Evolutionary conservation across 2,329 filamentous ascomycete species (phyloP), one percentile per base, ranked within the genome.

Genomic region (Nigrospora oryzae): DNA sequence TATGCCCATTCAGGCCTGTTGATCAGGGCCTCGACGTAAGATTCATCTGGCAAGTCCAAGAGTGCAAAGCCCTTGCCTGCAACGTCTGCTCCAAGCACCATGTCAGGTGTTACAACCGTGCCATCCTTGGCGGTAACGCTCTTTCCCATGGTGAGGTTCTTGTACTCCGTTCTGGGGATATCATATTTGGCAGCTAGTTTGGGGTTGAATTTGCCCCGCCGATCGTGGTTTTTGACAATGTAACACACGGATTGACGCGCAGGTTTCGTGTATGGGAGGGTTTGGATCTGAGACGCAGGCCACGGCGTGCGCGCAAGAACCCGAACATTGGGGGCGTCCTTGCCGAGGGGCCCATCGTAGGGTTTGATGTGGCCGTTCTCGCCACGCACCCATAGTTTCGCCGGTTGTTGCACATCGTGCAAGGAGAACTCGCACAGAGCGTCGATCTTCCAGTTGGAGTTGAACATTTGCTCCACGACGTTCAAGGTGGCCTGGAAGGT

Each of bases 191-290:
- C 72, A 0, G 89, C 91, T 46, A 72, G 78, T 40, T 74, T 60
- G 0, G 78, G 67, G 48, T 87, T 73, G 57, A 98, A 96, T 56
- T 84, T 91, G 43, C 93, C 93, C 44, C 93, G 79, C 44, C 84
- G 75, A 34, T 82, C 72, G 50, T 89, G 80, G 44, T 79, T 81
- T 53, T 88, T 86, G 58, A 95, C 75, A 46, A 98, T 83, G 63
- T 98, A 98, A 46, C 85, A 95, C 53, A 96, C 70, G 6, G 88
- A 83, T 39, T 83, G 80, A 28, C 70, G 69, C 1, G 79, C 79
- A 5, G 83, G 84, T 16, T 70, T 66, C 0, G 87, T 86, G 0
- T 71, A 71, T 0, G 93, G 93, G 3, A 97, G 72, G 13, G 63
- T 65, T 14, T 74, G 60, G 11, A 89, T 67, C 45, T 73, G 63